Evolutionary conservation across 345 rosid species (phyloP).

Genomic region (Balakata baccata): DNA sequence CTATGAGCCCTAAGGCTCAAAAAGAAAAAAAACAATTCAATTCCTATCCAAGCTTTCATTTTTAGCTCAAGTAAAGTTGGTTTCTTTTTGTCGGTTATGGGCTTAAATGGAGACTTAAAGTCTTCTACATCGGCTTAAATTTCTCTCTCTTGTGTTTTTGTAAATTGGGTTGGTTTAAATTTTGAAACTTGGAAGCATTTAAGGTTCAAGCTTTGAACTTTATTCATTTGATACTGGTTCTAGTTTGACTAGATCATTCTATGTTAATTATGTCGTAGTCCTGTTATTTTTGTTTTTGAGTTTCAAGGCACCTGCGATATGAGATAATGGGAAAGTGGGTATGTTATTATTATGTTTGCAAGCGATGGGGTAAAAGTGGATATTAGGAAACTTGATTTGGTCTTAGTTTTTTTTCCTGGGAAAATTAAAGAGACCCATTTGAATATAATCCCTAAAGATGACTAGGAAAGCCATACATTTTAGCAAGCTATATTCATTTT

Average conservation of each 20-base stretch:
- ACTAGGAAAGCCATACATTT: conserved; percentile 37
- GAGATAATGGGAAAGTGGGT: not conserved
- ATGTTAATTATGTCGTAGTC: not conserved
- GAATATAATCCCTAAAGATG: conserved; percentile 32
- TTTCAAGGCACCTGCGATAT: conserved; percentile 11
- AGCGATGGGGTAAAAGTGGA: conserved; percentile 19
- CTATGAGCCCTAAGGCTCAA: too few relatives aligned
- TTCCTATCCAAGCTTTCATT: not conserved
- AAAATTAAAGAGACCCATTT: conserved; percentile 16
- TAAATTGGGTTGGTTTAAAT: conserved; percentile 14
- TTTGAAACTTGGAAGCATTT: conserved; percentile 8
- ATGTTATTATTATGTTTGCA: not conserved
- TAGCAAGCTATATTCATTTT: conserved; percentile 61
- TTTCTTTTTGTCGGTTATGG: not conserved
- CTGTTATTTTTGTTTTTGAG: not conserved
- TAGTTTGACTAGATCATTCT: not conserved
- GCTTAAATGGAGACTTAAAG: conserved; percentile 10
- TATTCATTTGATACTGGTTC: not conserved
- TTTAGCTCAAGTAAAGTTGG: not conserved
- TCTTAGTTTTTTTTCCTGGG: conserved; percentile 8
- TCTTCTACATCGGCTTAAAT: not conserved
- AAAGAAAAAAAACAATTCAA: not conserved
- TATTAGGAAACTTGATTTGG: conserved; percentile 15
- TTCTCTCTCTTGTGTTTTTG: not conserved
- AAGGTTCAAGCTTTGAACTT: conserved; percentile 19